A percentile compares a stretch with the other conserved stretches of the same genome.
Conservation (phyloP, 495 filamentous ascomycete genomes). For the Saxispiralis lemnorum region DNA sequence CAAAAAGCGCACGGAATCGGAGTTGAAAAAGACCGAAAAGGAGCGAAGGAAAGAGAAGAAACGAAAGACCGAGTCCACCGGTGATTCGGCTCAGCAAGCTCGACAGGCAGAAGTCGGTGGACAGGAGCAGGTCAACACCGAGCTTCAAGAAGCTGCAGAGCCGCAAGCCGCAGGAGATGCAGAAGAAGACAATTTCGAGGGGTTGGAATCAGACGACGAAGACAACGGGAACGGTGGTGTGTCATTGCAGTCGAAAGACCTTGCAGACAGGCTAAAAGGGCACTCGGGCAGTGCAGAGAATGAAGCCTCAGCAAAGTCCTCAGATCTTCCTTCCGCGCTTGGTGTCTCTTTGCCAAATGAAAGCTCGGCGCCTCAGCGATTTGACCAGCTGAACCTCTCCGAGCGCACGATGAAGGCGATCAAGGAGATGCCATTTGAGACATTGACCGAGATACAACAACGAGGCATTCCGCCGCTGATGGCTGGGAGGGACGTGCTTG, state of each 20-base stretch:
- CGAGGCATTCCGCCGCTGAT: slow-evolving; percentile 73
- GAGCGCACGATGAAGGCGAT: slow-evolving; percentile 78
- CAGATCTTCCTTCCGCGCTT: slow-evolving; percentile 34
- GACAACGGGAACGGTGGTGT: slow-evolving; percentile 7
- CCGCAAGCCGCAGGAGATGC: slow-evolving; percentile 4
- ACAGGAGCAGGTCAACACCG: slow-evolving; percentile 19
- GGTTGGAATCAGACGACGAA: slow-evolving; percentile 6
- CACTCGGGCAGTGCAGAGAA: neutral
- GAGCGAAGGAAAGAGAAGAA: slow-evolving; percentile 19
- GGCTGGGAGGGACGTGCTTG: slow-evolving; percentile 82
- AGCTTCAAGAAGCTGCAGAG: slow-evolving; percentile 18
- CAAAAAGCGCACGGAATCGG: slow-evolving; percentile 11
- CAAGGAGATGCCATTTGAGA: slow-evolving; percentile 67
- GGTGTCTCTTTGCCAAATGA: slow-evolving; percentile 39
- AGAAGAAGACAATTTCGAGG: slow-evolving; percentile 8
- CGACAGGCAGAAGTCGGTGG: slow-evolving; percentile 13
- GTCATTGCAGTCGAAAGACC: neutral
- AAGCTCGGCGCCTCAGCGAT: slow-evolving; percentile 39
- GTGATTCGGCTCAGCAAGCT: slow-evolving; percentile 4
- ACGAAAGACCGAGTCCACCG: slow-evolving; percentile 11
- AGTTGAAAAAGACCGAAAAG: slow-evolving; percentile 8
- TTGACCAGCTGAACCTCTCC: slow-evolving; percentile 70
- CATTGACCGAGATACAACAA: slow-evolving; percentile 90
- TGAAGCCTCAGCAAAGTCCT: slow-evolving; percentile 10
- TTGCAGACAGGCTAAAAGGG: neutral